These are phyloP conservation scores for Bromus sterilis DNA, from an alignment of 176 grass and related monocot genomes.

Conservation along the genomic window DNA sequence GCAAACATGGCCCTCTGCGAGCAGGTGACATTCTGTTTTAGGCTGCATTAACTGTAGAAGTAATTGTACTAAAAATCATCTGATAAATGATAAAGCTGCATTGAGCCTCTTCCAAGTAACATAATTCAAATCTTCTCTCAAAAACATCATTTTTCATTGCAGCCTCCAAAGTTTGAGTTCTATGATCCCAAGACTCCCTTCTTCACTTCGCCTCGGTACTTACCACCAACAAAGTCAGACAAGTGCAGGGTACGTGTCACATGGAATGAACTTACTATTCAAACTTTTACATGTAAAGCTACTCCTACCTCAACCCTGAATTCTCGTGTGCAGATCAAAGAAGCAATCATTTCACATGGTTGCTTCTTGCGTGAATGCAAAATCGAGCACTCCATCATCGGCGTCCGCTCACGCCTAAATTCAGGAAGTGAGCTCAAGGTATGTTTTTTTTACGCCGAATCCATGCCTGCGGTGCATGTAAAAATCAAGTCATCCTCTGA, in stretches of 20 bases:
- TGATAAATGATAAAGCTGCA: background rate
- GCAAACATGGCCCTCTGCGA: conserved; percentile 80
- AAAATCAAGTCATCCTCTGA: background rate
- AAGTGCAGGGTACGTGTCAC: conserved; percentile 40
- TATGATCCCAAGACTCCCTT: conserved; percentile 70
- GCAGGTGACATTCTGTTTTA: conserved; percentile 23
- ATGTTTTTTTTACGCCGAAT: background rate
- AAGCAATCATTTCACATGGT: conserved; percentile 70
- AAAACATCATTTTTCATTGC: background rate
- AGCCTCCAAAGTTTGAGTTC: conserved; percentile 78
- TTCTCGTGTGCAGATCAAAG: conserved; percentile 33
- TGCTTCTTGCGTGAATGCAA: conserved; percentile 73
- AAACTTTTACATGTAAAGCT: background rate
- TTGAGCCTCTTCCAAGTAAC: background rate
- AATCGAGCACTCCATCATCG: conserved; percentile 50
- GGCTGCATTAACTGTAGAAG: background rate
- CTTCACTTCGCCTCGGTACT: conserved; percentile 67
- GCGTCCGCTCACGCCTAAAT: conserved; percentile 58
- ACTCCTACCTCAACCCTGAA: background rate
- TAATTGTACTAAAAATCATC: background rate
- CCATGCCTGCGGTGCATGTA: background rate
- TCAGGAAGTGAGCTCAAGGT: conserved; percentile 51
- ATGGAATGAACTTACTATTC: background rate
- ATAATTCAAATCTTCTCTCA: background rate
- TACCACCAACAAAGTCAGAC: conserved; percentile 69